Evolutionary conservation across 495 filamentous ascomycete species (phyloP).

Genomic region (Letharia lupina): DNA sequence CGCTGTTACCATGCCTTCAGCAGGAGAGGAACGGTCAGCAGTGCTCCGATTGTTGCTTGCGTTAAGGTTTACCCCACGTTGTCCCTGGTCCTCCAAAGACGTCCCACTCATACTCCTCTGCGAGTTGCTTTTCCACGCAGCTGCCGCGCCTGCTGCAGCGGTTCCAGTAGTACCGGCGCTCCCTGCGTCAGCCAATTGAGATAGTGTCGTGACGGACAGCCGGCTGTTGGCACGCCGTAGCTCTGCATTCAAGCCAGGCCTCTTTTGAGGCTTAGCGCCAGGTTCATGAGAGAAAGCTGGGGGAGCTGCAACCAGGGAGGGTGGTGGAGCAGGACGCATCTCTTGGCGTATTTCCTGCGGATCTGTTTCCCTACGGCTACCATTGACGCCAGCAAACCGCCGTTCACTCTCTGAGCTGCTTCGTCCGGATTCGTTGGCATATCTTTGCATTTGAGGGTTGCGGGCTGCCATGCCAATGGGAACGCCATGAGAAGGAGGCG

Average conservation of each 20-base stretch:
- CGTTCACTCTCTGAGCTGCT: slow-evolving; percentile 54
- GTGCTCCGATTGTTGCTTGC: slow-evolving; percentile 27
- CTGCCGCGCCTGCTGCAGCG: slow-evolving; percentile 34
- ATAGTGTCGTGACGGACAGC: slow-evolving; percentile 71
- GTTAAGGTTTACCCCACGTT: slow-evolving; percentile 30
- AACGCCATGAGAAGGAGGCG: slow-evolving; percentile 36
- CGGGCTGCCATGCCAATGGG: slow-evolving; percentile 23
- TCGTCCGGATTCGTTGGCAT: slow-evolving; percentile 35
- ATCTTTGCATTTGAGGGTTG: slow-evolving; percentile 26
- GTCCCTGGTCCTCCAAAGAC: slow-evolving; percentile 27
- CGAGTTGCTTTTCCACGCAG: slow-evolving; percentile 33
- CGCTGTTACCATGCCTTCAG: slow-evolving; percentile 28
- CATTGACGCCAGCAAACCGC: slow-evolving; percentile 21
- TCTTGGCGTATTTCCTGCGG: slow-evolving; percentile 36
- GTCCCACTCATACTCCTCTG: slow-evolving; percentile 29
- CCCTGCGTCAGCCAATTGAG: slow-evolving; percentile 62
- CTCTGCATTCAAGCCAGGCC: slow-evolving; percentile 65
- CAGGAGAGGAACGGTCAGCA: slow-evolving; percentile 28
- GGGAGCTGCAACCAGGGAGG: slow-evolving; percentile 64
- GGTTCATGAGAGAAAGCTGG: slow-evolving; percentile 68
- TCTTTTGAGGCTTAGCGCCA: slow-evolving; percentile 54
- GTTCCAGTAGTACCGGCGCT: slow-evolving; percentile 33
- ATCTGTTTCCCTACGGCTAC: slow-evolving; percentile 18
- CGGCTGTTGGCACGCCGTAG: slow-evolving; percentile 68
- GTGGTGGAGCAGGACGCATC: slow-evolving; percentile 49